Base-by-base conservation (phyloP, 2,329 filamentous ascomycete species). In the Chrysoporthe austroafricana region DNA sequence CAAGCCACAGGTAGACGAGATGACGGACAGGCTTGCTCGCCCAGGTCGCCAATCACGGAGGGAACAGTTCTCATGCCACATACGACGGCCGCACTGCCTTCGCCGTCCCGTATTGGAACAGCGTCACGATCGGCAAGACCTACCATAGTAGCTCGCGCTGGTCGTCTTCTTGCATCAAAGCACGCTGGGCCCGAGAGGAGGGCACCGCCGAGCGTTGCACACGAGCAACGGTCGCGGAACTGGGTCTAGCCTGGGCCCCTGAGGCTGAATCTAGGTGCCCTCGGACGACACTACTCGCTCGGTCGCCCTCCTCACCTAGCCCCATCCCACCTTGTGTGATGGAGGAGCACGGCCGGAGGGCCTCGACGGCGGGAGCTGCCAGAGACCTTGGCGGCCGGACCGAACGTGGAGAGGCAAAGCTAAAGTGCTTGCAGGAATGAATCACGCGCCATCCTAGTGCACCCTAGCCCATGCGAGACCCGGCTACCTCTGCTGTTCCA, bases 371-470 rank as follows among this genome's bases (percentile, higher is more conserved):
- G 52, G 26, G 34, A 61, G 43, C 39, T 46, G 39, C 42, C 42
- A n/a, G 42, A 18, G 14, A 34, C 50, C 48, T 52, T 61, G n/a
- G 36, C 18, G 9, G 18, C 3, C 46, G 46, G n/a, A 16, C 18
- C 39, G 36, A 39, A n/a, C 36, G 6, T 56, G 26, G 48, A 32
- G 48, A 26, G 52, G 16, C 36, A 32, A 48, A 61, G 43, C 59
- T 46, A 61, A 61, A 61, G 59, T 46, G 42, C 59, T 61, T 61
- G 59, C 50, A 54, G 26, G 50, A 54, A 18, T 48, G 21, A 32
- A 46, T 61, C 59, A 61, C 59, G 59, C 59, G 59, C 42, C 43
- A 32, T 46, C 42, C 43, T 61, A 61, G 59, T 48, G 59, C 59
- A 48, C 59, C 42, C 43, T 43, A 34, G 7, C 18, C 32, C 59